Conservation (phyloP, 2,329 filamentous ascomycete species). For the Pleurostoma richardsiae region DNA sequence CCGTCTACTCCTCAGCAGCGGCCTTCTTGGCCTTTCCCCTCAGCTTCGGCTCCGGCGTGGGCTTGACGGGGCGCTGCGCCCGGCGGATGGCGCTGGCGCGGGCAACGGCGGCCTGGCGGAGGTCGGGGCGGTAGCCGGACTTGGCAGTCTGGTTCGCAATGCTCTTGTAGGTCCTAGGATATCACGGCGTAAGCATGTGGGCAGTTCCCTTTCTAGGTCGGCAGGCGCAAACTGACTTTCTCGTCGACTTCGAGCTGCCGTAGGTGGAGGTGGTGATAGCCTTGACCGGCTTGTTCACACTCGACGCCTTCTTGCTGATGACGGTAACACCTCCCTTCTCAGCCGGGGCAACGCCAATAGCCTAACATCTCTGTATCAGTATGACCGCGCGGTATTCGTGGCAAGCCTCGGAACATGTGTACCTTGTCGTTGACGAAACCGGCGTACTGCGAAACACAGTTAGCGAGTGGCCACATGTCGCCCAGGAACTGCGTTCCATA, state of each 20-base stretch:
- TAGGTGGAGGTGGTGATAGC: conserved; percentile 61
- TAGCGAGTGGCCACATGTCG: too few relatives aligned
- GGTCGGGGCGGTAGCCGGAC: conserved; percentile 77
- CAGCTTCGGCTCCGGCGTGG: conserved; percentile 65
- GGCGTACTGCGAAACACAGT: conserved; percentile 57
- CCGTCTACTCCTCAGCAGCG: conserved; percentile 47
- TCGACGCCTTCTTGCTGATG: conserved; percentile 76
- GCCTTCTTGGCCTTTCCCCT: conserved; percentile 77
- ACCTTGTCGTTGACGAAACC: conserved; percentile 95
- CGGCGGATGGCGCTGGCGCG: conserved; percentile 81
- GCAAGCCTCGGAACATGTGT: conserved; percentile 19
- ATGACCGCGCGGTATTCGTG: background rate
- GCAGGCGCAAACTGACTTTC: conserved; percentile 59
- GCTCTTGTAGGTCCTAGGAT: conserved; percentile 74
- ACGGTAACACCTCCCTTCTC: conserved; percentile 78
- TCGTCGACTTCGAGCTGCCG: conserved; percentile 65
- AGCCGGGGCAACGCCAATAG: conserved; percentile 70
- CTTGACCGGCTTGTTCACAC: conserved; percentile 68
- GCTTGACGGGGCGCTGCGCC: conserved; percentile 76
- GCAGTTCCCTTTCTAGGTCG: background rate
- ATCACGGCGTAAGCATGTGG: conserved; percentile 11
- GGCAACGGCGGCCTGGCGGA: conserved; percentile 73
- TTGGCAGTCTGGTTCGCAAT: conserved; percentile 80
- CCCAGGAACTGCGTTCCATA: conserved; percentile 29
- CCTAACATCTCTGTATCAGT: conserved; percentile 43